These are phyloP conservation scores for Vickermania ingenoplastis DNA, from an alignment of 208 protist genomes.

Conservation along the genomic window DNA sequence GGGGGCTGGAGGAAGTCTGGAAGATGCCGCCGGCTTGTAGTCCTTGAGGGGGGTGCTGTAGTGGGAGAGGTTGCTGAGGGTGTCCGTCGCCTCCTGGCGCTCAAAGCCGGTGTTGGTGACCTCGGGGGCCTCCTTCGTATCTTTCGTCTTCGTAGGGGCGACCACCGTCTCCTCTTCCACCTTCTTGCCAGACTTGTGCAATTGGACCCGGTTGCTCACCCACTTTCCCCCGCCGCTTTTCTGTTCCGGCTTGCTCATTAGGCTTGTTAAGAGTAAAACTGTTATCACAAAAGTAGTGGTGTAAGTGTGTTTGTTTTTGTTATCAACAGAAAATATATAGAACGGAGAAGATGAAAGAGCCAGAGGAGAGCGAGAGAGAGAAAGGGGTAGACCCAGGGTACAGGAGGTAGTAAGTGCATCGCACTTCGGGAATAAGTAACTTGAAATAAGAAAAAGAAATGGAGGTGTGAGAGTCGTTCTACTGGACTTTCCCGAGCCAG, in stretches of 20 bases:
- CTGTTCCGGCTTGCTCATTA: no score
- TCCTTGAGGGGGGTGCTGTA: conserved; percentile 23
- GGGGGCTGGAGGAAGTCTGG: not conserved
- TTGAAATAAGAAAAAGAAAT: no score
- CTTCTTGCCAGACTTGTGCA: conserved; percentile 9
- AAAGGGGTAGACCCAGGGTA: no score
- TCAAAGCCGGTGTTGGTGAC: conserved; percentile 53
- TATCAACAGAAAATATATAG: no score
- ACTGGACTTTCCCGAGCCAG: conserved; percentile 51
- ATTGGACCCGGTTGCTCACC: not conserved
- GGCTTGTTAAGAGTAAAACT: no score
- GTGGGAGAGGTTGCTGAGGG: conserved; percentile 76
- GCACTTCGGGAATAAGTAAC: no score
- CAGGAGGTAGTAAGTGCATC: no score
- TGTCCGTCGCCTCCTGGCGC: conserved; percentile 71
- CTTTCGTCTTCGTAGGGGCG: conserved; percentile 26
- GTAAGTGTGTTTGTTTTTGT: no score
- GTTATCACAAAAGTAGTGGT: no score
- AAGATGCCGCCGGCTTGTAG: not conserved
- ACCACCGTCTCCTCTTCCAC: conserved; percentile 46
- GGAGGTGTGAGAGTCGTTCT: no score
- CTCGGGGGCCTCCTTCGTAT: conserved; percentile 25
- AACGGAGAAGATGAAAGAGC: no score
- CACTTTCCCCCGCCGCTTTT: conserved; percentile 1
- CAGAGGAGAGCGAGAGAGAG: no score